phyloP scores from a whole-genome alignment of 2,329 filamentous ascomycete species.

The Fusarium scirpi region DNA sequence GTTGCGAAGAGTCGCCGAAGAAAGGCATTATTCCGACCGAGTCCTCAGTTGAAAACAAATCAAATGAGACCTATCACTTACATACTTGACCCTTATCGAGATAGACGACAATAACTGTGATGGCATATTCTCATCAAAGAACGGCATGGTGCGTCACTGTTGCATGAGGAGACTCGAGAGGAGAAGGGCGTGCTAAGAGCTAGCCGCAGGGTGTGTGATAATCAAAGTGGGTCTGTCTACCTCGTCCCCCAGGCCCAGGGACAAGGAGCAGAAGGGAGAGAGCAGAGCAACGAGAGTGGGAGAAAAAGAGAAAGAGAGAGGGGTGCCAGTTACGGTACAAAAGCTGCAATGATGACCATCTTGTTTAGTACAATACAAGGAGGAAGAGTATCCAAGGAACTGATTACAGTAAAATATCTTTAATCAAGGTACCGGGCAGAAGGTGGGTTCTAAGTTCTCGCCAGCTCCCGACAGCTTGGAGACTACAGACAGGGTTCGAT shows the following conservation, averaged over 20 bases:
- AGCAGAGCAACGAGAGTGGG: neutral
- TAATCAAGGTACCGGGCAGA: neutral
- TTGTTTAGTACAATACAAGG: neutral
- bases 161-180: neutral
- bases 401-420: neutral
- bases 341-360: neutral
- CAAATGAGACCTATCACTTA: neutral
- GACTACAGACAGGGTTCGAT: slow-evolving; percentile 6
- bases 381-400: neutral
- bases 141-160: slow-evolving; percentile 1
- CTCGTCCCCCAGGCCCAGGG: neutral
- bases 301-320: neutral
- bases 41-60: neutral
- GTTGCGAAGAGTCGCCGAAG: neutral
- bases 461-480: slow-evolving; percentile 4
- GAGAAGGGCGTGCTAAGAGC: neutral
- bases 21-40: neutral
- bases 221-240: neutral
- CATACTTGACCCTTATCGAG: neutral
- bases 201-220: neutral
- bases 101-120: slow-evolving; percentile 3
- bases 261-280: neutral
- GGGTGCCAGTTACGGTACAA: neutral
- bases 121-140: neutral
- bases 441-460: slow-evolving; percentile 5